These are phyloP conservation scores for Dalbergia cochinchinensis DNA, from an alignment of 306 rosid species.

Conservation along the genomic window DNA sequence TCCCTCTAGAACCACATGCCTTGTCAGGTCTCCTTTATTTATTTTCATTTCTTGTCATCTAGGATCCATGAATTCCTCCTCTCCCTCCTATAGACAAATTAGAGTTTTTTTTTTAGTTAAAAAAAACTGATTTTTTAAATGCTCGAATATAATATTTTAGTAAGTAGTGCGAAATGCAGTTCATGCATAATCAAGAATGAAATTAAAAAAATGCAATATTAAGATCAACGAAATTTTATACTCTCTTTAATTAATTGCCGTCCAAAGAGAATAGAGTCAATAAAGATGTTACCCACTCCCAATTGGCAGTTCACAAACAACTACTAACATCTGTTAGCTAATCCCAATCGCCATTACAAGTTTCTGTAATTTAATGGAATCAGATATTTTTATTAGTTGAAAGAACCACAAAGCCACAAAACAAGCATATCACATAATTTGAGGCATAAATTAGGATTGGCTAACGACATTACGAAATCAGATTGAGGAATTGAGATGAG, in stretches of 20 bases:
- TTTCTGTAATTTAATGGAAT: conserved; percentile 38
- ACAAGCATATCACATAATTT: conserved; percentile 10
- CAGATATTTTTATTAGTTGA: conserved; percentile 33
- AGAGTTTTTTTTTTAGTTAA: neutral
- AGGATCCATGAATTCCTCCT: neutral
- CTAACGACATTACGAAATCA: conserved; percentile 35
- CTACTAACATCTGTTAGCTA: conserved; percentile 24
- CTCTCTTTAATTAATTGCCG: conserved; percentile 32
- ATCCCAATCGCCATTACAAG: conserved; percentile 39
- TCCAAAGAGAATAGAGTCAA: conserved; percentile 28
- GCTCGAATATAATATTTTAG: neutral
- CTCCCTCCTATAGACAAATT: neutral
- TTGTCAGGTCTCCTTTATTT: conserved; percentile 38
- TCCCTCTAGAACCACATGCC: conserved; percentile 45
- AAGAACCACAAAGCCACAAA: conserved; percentile 17
- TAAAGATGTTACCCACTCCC: conserved; percentile 45
- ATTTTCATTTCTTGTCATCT: conserved; percentile 4
- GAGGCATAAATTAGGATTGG: conserved; percentile 36
- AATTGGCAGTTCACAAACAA: conserved; percentile 37
- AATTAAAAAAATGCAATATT: too few relatives aligned
- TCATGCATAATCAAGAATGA: neutral
- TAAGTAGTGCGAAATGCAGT: neutral
- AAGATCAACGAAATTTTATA: conserved; percentile 16
- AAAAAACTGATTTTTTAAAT: neutral
- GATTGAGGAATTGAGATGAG: neutral